phyloP scores from a whole-genome alignment of 805 yeast genomes.

The Nakazawaea anatomiae region DNA sequence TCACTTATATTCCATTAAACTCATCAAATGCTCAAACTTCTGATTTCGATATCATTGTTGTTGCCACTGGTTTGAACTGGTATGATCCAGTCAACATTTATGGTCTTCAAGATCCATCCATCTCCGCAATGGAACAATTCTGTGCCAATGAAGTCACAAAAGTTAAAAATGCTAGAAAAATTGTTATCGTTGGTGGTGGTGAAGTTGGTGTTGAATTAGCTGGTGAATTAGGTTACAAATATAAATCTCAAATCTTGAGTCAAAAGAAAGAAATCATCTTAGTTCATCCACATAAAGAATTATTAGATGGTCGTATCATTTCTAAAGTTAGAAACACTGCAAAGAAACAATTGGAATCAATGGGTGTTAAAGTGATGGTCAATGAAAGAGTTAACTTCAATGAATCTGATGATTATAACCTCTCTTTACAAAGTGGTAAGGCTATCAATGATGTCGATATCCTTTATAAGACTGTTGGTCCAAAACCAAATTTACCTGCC shows the following conservation, averaged over 20 bases:
- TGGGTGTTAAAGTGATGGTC: conserved; percentile 15
- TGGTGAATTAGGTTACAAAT: conserved; percentile 24
- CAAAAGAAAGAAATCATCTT: conserved; percentile 19
- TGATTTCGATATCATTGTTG: conserved; percentile 19
- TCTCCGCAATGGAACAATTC: conserved; percentile 12
- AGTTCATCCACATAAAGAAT: conserved; percentile 16
- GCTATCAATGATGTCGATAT: conserved; percentile 15
- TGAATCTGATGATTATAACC: neutral
- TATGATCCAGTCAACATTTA: conserved; percentile 18
- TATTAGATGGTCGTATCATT: conserved; percentile 9
- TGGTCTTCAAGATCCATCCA: neutral
- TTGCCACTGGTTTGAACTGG: conserved; percentile 28
- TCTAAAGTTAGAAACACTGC: conserved; percentile 3
- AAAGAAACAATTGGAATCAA: conserved; percentile 1
- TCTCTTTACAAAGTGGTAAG: conserved; percentile 4
- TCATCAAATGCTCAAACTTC: neutral
- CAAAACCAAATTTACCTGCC: conserved; percentile 17
- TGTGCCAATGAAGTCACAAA: conserved; percentile 12
- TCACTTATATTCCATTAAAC: conserved; percentile 11
- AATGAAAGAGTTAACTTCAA: conserved; percentile 10
- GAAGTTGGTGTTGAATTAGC: conserved; percentile 23
- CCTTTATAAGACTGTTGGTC: conserved; percentile 15
- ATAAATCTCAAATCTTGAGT: conserved; percentile 10
- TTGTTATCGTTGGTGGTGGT: conserved; percentile 28
- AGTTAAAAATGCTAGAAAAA: conserved; percentile 17